A percentile compares a stretch with the other conserved stretches of the same genome.
These are phyloP conservation scores for Penicillium nucicola DNA, from an alignment of 495 filamentous ascomycete species.

Conservation along the genomic window DNA sequence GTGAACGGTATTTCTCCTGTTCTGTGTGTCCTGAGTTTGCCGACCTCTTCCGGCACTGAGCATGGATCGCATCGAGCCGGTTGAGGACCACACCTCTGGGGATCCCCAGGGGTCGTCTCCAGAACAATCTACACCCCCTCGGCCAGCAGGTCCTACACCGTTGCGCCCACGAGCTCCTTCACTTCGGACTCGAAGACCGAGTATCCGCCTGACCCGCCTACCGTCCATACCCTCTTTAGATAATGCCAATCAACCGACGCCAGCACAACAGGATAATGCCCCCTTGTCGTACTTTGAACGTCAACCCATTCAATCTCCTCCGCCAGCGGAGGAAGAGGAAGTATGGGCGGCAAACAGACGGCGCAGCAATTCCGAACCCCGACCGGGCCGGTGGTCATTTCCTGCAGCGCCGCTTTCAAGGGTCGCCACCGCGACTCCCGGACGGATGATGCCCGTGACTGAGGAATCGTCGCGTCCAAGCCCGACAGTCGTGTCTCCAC, in stretches of 20 bases:
- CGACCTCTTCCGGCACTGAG: neutral
- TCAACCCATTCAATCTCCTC: slow-evolving; percentile 15
- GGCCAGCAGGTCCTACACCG: slow-evolving; percentile 10
- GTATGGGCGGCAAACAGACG: slow-evolving; percentile 32
- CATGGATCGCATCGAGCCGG: slow-evolving; percentile 47
- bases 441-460: slow-evolving; percentile 32
- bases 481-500: slow-evolving; percentile 7
- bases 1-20: neutral
- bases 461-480: slow-evolving; percentile 34
- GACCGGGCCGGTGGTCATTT: slow-evolving; percentile 37
- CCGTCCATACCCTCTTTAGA: slow-evolving; percentile 25
- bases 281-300: slow-evolving; percentile 4
- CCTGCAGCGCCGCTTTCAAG: slow-evolving; percentile 30
- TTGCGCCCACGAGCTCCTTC: too few species aligned
- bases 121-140: slow-evolving; percentile 3
- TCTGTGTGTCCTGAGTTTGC: neutral
- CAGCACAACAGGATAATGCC: slow-evolving; percentile 1
- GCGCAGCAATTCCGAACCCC: slow-evolving; percentile 47
- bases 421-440: slow-evolving; percentile 28
- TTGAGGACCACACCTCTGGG: slow-evolving; percentile 15
- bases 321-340: slow-evolving; percentile 28
- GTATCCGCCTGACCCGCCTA: slow-evolving; percentile 38
- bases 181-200: slow-evolving; percentile 32
- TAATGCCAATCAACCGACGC: slow-evolving; percentile 5
- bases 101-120: slow-evolving; percentile 4